These are phyloP conservation scores for Corymbia calophylla DNA, from an alignment of 441 rosid genomes.

Conservation along the genomic window DNA sequence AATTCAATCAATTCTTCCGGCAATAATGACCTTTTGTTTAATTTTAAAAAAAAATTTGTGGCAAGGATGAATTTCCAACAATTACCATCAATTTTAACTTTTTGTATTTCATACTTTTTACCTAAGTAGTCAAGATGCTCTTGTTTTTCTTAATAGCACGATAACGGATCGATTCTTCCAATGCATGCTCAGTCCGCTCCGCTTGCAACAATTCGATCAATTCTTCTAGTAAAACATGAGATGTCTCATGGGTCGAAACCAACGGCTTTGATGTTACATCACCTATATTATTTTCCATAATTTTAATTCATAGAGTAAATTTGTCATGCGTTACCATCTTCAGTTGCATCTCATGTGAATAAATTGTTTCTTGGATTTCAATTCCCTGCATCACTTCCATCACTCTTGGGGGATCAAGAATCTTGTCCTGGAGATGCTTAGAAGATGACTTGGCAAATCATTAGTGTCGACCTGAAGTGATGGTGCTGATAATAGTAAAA, in stretches of 20 bases:
- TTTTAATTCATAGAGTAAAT: neutral
- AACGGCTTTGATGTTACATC: neutral
- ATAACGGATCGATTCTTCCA: neutral
- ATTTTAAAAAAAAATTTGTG: neutral
- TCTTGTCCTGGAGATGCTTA: neutral
- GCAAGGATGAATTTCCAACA: neutral
- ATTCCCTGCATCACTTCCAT: neutral
- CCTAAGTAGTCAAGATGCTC: neutral
- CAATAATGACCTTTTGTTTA: neutral
- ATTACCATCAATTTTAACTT: neutral
- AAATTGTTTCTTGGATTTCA: neutral
- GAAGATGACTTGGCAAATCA: neutral
- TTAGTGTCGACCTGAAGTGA: neutral
- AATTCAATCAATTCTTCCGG: no score
- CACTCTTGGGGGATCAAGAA: neutral
- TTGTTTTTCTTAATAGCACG: neutral
- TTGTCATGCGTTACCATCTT: neutral
- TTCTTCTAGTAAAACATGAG: neutral
- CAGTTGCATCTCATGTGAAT: neutral
- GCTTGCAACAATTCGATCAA: neutral
- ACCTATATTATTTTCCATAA: neutral
- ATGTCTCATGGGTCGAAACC: neutral
- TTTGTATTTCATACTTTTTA: neutral
- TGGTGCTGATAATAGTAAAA: neutral
- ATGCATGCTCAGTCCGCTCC: neutral